phyloP scores from a whole-genome alignment of 305 asterid species.

The Fraxinus angustifolia region DNA sequence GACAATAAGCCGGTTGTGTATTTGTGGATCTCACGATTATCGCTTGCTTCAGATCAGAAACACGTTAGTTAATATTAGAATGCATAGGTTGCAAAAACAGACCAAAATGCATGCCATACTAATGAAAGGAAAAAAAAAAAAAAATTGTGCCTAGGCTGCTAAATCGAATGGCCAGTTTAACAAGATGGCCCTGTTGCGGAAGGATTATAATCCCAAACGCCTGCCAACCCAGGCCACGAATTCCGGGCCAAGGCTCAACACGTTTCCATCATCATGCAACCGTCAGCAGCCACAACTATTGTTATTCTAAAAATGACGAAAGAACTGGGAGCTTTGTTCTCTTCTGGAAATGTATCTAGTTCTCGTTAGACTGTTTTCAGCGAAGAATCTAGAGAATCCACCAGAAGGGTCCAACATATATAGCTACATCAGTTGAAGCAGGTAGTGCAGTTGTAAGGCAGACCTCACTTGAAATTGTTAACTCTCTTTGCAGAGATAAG shows the following conservation, averaged over 20 bases:
- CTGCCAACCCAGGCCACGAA: neutral
- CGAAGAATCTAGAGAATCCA: neutral
- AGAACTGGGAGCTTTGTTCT: neutral
- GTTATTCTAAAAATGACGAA: neutral
- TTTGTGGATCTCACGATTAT: neutral
- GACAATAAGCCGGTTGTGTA: neutral
- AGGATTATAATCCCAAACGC: neutral
- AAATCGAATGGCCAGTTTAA: neutral
- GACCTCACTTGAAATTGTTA: slow-evolving; percentile 43
- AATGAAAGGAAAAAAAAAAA: neutral
- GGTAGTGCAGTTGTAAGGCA: neutral
- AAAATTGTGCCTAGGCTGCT: neutral
- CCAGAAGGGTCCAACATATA: neutral
- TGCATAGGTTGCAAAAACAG: neutral
- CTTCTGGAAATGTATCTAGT: neutral
- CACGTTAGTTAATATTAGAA: neutral
- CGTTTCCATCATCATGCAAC: neutral
- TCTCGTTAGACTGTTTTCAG: neutral
- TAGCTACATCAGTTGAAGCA: neutral
- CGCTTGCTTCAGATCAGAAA: neutral
- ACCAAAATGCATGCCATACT: neutral
- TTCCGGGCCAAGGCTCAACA: neutral
- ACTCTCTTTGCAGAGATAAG: slow-evolving; percentile 72
- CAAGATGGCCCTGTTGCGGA: neutral
- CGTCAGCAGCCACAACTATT: neutral